These are phyloP conservation scores for Actinidia chinensis DNA, from an alignment of 179 eudicot species.

Conservation along the genomic window DNA sequence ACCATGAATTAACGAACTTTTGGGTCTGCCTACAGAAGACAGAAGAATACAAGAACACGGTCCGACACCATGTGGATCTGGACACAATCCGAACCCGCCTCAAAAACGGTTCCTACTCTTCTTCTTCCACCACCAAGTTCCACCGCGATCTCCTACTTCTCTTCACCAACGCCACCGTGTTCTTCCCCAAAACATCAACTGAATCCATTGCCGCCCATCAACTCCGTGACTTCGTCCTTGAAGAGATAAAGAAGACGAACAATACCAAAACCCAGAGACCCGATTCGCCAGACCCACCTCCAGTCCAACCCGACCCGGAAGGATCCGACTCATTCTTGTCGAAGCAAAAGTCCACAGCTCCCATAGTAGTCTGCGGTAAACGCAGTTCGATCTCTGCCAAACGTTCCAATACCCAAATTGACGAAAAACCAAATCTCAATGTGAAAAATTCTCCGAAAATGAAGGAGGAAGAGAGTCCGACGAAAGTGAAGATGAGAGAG, in stretches of 20 bases:
- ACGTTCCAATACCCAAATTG: conserved; percentile 17
- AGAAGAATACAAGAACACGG: conserved; percentile 38
- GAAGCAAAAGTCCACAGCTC: conserved; percentile 28
- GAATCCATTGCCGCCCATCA: conserved; percentile 43
- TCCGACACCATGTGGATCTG: conserved; percentile 52
- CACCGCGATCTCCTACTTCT: conserved; percentile 52
- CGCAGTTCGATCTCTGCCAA: conserved; percentile 48
- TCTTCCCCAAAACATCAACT: conserved; percentile 39
- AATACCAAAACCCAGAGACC: not conserved
- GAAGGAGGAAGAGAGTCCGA: conserved; percentile 20
- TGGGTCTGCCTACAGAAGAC: conserved; percentile 34
- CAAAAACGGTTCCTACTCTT: conserved; percentile 44
- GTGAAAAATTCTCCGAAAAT: conserved; percentile 13
- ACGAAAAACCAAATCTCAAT: conserved; percentile 6
- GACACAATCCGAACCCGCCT: conserved; percentile 37
- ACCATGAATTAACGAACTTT: not conserved
- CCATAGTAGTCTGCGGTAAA: conserved; percentile 46
- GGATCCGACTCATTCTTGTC: conserved; percentile 21
- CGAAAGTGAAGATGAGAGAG: conserved; percentile 20
- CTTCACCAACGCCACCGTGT: conserved; percentile 46
- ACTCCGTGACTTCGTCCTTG: conserved; percentile 37
- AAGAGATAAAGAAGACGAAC: conserved; percentile 23
- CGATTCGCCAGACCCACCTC: conserved; percentile 23
- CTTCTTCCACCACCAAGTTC: conserved; percentile 41
- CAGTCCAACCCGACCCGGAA: conserved; percentile 21